A percentile compares a stretch with the other conserved stretches of the same genome.
Conservation (phyloP, 768 basidiomycete species). For the Mycena alexandri region DNA sequence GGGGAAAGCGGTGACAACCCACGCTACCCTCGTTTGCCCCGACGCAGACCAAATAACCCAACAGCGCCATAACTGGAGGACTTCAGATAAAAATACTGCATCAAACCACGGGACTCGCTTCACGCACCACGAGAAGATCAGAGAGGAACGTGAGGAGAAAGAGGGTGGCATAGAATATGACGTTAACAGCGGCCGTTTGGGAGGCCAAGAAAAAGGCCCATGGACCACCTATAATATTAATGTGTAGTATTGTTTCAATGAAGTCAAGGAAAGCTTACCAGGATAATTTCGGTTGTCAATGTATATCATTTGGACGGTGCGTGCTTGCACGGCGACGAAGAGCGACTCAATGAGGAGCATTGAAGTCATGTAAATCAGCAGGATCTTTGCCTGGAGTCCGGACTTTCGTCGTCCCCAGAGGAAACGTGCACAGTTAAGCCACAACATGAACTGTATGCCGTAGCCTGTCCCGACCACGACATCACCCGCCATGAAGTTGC, state of each 20-base stretch:
- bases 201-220: conserved; percentile 59
- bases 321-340: conserved; percentile 54
- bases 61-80: conserved; percentile 58
- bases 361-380: conserved; percentile 55
- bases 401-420: conserved; percentile 52
- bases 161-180: conserved; percentile 57
- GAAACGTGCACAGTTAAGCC: conserved; percentile 49
- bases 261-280: conserved; percentile 27
- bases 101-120: no score
- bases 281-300: conserved; percentile 58
- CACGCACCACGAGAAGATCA: conserved; percentile 57
- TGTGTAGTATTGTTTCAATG: no score
- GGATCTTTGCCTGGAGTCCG: conserved; percentile 45
- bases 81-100: no score
- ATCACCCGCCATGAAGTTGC: conserved; percentile 52
- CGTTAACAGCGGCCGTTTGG: conserved; percentile 56
- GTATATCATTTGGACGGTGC: conserved; percentile 56
- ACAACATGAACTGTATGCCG: conserved; percentile 58
- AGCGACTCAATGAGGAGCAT: conserved; percentile 54
- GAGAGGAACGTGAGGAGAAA: conserved; percentile 59
- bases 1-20: conserved; percentile 52
- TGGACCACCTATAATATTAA: conserved; percentile 46
- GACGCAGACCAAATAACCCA: conserved; percentile 60
- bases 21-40: conserved; percentile 45
- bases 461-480: conserved; percentile 56